Evolutionary conservation across 345 rosid genomes (phyloP).

Genomic region (Jatropha curcas): DNA sequence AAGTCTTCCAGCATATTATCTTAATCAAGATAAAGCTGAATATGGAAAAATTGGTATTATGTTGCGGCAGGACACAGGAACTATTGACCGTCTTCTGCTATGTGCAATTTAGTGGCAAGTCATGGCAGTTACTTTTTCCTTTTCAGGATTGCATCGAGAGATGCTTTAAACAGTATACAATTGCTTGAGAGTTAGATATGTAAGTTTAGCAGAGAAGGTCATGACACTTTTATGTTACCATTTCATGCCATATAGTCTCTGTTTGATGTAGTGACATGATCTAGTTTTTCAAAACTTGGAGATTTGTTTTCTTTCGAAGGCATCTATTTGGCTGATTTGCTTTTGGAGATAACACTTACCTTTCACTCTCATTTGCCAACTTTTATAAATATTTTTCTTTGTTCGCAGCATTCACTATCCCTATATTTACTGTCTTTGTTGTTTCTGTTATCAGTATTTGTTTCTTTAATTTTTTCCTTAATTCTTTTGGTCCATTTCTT

Average conservation of each 20-base stretch:
- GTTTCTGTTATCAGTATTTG: not conserved
- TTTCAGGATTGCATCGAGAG: not conserved
- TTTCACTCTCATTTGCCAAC: not conserved
- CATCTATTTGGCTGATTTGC: not conserved
- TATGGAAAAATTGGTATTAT: not conserved
- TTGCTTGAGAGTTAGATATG: not conserved
- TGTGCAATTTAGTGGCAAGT: not conserved
- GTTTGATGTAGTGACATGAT: not conserved
- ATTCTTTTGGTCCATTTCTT: not conserved
- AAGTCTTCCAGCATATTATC: not conserved
- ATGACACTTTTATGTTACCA: not conserved
- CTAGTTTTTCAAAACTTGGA: not conserved
- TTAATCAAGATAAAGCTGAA: not conserved
- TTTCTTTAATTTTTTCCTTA: not conserved
- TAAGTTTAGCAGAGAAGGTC: not conserved
- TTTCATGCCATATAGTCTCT: not conserved
- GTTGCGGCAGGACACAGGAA: not conserved
- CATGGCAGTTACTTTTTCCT: not conserved
- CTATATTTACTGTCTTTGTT: not conserved
- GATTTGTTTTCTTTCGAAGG: not conserved
- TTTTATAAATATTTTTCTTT: not conserved
- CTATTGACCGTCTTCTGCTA: not conserved
- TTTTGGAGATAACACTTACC: not conserved
- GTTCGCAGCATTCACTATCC: not conserved
- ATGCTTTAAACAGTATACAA: not conserved